Evolutionary conservation across 176 grass and related monocot genomes (phyloP).

Genomic region (Oryza meyeriana): DNA sequence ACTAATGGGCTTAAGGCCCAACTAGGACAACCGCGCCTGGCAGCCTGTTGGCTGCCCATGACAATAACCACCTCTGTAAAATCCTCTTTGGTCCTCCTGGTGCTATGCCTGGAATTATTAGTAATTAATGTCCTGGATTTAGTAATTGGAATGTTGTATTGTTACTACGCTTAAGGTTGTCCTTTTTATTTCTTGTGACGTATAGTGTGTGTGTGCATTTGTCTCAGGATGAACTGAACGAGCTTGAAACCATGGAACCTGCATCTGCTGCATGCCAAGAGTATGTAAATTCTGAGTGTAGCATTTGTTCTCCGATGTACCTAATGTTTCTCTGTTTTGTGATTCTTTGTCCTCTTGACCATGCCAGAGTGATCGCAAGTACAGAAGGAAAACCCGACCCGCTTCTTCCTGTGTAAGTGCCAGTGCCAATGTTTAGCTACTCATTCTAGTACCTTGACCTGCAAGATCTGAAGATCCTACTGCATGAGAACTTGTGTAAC

Average conservation of each 20-base stretch:
- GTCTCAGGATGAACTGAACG: constrained; percentile 70
- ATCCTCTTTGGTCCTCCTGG: not conserved
- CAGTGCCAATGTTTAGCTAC: not conserved
- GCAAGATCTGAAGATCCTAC: not conserved
- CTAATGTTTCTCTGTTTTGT: not conserved
- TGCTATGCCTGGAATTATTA: not conserved
- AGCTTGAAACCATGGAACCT: constrained; percentile 78
- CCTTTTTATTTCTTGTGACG: not conserved
- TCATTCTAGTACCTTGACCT: not conserved
- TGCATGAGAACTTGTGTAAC: not conserved
- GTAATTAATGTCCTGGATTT: not conserved
- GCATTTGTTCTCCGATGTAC: constrained; percentile 1
- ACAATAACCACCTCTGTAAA: not conserved
- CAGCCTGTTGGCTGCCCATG: too few species aligned
- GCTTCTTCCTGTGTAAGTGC: constrained; percentile 80
- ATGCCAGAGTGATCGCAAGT: constrained; percentile 64
- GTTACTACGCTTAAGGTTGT: not conserved
- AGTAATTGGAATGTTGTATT: not conserved
- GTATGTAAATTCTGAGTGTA: constrained; percentile 53
- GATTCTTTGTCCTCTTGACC: constrained; percentile 12
- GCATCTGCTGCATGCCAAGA: constrained; percentile 77
- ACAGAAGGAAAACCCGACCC: constrained; percentile 85
- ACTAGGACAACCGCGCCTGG: too few species aligned
- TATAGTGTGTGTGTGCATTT: constrained; percentile 21
- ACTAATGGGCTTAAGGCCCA: too few species aligned